Percentiles rank a stretch among this genome's conserved stretches.
These are phyloP conservation scores for Candida neerlandica DNA, from an alignment of 1,139 yeast species.

Conservation along the genomic window DNA sequence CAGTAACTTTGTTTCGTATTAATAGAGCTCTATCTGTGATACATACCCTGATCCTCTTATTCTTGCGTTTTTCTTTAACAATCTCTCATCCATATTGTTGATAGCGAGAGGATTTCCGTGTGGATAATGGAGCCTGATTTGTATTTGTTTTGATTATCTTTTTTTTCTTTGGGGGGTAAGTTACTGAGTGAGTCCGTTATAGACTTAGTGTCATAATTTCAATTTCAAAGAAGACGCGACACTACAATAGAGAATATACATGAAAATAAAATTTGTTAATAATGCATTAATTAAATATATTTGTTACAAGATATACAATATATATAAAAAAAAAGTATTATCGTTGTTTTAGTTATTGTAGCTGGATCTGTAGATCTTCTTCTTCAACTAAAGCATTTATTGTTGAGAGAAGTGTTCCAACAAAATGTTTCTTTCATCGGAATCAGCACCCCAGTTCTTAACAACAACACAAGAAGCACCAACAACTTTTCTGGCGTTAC, in stretches of 20 bases:
- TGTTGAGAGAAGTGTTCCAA: constrained; percentile 96
- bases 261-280: not conserved
- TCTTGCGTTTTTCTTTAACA: constrained; percentile 29
- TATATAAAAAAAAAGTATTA: not conserved
- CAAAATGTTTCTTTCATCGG: constrained; percentile 96
- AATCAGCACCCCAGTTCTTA: constrained; percentile 99
- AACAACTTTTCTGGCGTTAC: constrained; percentile 99
- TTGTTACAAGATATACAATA: constrained; percentile 1
- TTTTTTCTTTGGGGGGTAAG: not conserved
- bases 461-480: constrained; percentile 99
- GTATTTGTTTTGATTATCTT: constrained; percentile 1
- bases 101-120: not conserved
- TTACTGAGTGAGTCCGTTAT: not conserved
- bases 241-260: not conserved
- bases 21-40: not conserved
- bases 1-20: constrained; percentile 7
- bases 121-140: not conserved
- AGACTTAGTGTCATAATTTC: not conserved
- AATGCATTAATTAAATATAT: not conserved
- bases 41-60: constrained; percentile 49
- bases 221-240: not conserved
- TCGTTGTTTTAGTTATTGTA: not conserved
- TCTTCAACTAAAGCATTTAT: constrained; percentile 37
- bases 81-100: constrained; percentile 18
- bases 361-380: not conserved